Percentiles rank a stretch among this genome's conserved stretches.
Evolutionary conservation across 2,329 filamentous ascomycete genomes (phyloP).

Genomic region (Fusarium protoensiforme): DNA sequence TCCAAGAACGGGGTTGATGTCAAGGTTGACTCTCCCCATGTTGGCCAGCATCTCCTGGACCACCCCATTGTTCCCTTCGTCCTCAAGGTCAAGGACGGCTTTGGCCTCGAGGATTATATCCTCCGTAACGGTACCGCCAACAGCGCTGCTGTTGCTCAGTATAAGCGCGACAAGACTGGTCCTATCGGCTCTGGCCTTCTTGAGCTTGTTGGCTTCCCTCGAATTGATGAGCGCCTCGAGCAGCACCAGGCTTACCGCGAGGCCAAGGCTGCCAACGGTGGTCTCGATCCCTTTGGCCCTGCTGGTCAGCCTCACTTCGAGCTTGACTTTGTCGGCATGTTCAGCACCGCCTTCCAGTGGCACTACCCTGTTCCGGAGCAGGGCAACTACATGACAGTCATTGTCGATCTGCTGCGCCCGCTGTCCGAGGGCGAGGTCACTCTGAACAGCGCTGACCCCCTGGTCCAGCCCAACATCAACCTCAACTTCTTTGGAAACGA

Average conservation of each 20-base stretch:
- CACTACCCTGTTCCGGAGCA: constrained; percentile 53
- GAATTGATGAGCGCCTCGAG: constrained; percentile 65
- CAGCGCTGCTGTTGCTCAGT: constrained; percentile 44
- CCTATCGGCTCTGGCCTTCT: constrained; percentile 55
- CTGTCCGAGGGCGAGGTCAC: constrained; percentile 63
- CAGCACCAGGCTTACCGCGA: constrained; percentile 59
- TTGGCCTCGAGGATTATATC: constrained; percentile 53
- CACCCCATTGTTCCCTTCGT: constrained; percentile 47
- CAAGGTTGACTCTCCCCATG: constrained; percentile 67
- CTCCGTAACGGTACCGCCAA: constrained; percentile 51
- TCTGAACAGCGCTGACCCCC: constrained; percentile 66
- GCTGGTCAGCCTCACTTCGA: constrained; percentile 70
- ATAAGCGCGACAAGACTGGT: constrained; percentile 46
- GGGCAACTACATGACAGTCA: constrained; percentile 66
- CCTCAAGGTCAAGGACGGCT: constrained; percentile 51
- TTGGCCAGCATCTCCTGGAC: constrained; percentile 73
- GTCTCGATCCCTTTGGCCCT: constrained; percentile 65
- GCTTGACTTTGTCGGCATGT: constrained; percentile 71
- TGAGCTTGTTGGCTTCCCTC: constrained; percentile 66
- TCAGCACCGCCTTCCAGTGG: constrained; percentile 61
- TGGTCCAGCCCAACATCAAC: constrained; percentile 68
- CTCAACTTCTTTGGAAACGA: constrained; percentile 69
- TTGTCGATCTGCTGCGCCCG: constrained; percentile 59
- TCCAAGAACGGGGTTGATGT: constrained; percentile 62
- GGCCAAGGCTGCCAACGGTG: constrained; percentile 55